phyloP scores from a whole-genome alignment of 2,329 filamentous ascomycete genomes.

The Pyrenochaeta sp. region DNA sequence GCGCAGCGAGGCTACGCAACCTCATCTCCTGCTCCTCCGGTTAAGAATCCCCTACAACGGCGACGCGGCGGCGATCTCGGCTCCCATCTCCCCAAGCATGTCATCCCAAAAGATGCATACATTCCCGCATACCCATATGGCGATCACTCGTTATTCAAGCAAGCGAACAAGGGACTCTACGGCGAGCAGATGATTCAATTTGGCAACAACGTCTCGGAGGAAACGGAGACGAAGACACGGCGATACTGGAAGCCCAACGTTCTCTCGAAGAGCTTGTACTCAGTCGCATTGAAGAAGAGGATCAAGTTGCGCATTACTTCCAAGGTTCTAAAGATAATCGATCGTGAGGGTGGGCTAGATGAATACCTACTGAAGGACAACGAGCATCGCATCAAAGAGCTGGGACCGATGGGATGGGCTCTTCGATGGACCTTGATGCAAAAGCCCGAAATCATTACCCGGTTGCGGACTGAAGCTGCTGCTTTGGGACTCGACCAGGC shows the following conservation, averaged over 20 bases:
- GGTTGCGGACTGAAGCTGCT: conserved; percentile 71
- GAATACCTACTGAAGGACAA: conserved; percentile 88
- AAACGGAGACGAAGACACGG: conserved; percentile 74
- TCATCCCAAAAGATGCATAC: conserved; percentile 39
- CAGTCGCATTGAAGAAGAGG: conserved; percentile 66
- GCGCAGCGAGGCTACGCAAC: conserved; percentile 40
- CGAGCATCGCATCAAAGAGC: conserved; percentile 78
- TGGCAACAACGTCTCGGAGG: conserved; percentile 77
- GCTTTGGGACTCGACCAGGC: conserved; percentile 69
- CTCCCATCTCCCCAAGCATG: conserved; percentile 45
- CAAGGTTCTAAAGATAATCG: conserved; percentile 71
- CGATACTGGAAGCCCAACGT: conserved; percentile 81
- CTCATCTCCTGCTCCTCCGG: conserved; percentile 11
- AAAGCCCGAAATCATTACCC: conserved; percentile 70
- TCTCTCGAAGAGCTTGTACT: conserved; percentile 71
- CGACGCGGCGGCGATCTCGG: conserved; percentile 46
- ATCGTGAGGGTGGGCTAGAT: conserved; percentile 88
- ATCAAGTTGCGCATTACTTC: conserved; percentile 75
- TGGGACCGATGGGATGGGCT: conserved; percentile 90
- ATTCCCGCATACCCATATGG: conserved; percentile 74
- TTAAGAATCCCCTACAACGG: conserved; percentile 38
- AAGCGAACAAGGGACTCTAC: conserved; percentile 79
- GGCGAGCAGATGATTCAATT: conserved; percentile 75
- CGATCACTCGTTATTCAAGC: conserved; percentile 75
- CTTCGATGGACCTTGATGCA: conserved; percentile 91